Evolutionary conservation across 441 rosid genomes (phyloP), one percentile per base, ranked within the genome.

Genomic region (Erodium texanum): DNA sequence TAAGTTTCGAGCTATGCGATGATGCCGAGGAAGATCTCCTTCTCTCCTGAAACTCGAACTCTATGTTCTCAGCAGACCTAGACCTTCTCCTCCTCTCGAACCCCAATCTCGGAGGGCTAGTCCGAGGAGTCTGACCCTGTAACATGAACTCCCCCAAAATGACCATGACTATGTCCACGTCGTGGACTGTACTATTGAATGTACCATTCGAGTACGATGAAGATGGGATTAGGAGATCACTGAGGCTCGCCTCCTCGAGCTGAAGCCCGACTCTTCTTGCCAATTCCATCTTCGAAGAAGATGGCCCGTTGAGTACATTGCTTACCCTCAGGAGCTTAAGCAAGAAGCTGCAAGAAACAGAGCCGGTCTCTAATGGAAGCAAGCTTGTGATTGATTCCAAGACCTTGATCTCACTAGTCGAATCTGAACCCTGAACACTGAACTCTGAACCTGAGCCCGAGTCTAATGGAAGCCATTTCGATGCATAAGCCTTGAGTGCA

Each of bases 61-160:
- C 82, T 27, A 90, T 86, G 71, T 89, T 87, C 76, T 93, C 97
- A 1, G 95, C 96, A 0, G 97, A 93, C 36, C 86, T 83, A 5
- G 97, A 93, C 82, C 97, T 82, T 79, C 97, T 86, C 14, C 97
- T 86, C 14, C 90, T 85, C 82, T 87, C 86, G 1, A 74, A 81
- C 73, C 84, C 92, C 19, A 69, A 81, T 68, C 84, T 78, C 11
- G 82, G 82, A 63, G 93, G 93, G 29, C 92, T 87, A 23, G 82
- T 83, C 10, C 89, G 89, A 66, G 93, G 93, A 77, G 85, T 83
- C 79, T 81, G 82, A 14, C 86, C 84, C 65, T 87, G 90, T 75
- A 82, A 75, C 76, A 76, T 69, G 79, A 86, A 87, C 73, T 80
- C 83, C 75, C 84, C 89, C 78, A 87, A 79, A 73, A 87, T 84